Conservation (phyloP, 1,139 yeast genomes). For the Eremothecium coryli region DNA sequence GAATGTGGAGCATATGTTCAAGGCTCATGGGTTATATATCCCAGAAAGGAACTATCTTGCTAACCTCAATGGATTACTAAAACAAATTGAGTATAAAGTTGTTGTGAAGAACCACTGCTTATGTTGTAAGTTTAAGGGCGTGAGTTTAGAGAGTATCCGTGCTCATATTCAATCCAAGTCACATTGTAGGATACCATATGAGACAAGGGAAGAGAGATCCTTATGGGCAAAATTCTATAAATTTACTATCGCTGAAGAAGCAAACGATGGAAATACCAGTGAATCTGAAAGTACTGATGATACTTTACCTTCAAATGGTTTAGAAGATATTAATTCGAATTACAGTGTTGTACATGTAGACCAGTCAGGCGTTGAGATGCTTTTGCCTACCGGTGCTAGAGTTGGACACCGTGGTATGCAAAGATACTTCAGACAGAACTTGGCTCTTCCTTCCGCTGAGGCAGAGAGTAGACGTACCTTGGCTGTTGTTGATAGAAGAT, state of each 20-base stretch:
- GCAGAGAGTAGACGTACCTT: conserved; percentile 36
- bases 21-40: conserved; percentile 69
- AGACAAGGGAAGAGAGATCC: conserved; percentile 67
- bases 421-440: conserved; percentile 52
- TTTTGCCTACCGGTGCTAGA: conserved; percentile 54
- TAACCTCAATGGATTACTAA: conserved; percentile 62
- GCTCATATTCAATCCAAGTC: conserved; percentile 82
- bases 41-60: conserved; percentile 70
- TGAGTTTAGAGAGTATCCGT: conserved; percentile 73
- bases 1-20: conserved; percentile 68
- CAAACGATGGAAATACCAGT: conserved; percentile 37
- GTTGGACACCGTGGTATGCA: conserved; percentile 60
- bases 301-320: conserved; percentile 24
- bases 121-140: conserved; percentile 76
- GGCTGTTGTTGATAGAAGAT: conserved; percentile 51
- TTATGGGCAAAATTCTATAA: conserved; percentile 82
- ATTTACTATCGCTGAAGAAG: conserved; percentile 43
- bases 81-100: conserved; percentile 71
- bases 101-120: conserved; percentile 82
- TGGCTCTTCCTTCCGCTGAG: conserved; percentile 22
- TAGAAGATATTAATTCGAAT: conserved; percentile 28
- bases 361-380: conserved; percentile 47
- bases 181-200: conserved; percentile 87
- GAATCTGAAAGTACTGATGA: conserved; percentile 30
- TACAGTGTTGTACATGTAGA: conserved; percentile 35